These are phyloP conservation scores for Silene noctiflora DNA, from an alignment of 179 eudicot species.

Conservation along the genomic window DNA sequence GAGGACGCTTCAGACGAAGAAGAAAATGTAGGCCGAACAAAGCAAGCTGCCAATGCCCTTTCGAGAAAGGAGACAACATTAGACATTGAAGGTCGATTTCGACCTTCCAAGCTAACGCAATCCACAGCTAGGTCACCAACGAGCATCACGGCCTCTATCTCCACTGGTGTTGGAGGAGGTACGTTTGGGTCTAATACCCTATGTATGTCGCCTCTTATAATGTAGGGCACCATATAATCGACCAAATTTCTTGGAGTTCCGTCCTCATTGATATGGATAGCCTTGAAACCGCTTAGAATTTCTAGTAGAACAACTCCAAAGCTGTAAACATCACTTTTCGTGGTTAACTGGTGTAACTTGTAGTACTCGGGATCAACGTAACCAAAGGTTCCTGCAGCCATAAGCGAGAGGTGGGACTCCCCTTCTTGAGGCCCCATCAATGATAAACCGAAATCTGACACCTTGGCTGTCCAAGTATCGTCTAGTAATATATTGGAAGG, in stretches of 20 bases:
- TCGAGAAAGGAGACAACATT: constrained; percentile 59
- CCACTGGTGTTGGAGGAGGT: constrained; percentile 72
- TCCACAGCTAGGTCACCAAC: constrained; percentile 69
- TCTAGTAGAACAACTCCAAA: constrained; percentile 78
- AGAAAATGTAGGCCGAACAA: constrained; percentile 31
- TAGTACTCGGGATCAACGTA: constrained; percentile 90
- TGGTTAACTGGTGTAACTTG: constrained; percentile 54
- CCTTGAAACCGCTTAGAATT: constrained; percentile 59
- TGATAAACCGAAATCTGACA: constrained; percentile 85
- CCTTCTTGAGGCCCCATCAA: constrained; percentile 57
- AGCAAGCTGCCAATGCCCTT: constrained; percentile 50
- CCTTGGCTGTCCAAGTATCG: constrained; percentile 62
- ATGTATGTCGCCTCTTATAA: constrained; percentile 57
- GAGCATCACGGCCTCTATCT: constrained; percentile 63
- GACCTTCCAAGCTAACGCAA: constrained; percentile 48
- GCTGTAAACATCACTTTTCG: constrained; percentile 79
- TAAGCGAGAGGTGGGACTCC: constrained; percentile 51
- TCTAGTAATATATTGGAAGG: constrained; percentile 81
- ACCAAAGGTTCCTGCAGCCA: constrained; percentile 81
- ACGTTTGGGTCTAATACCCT: constrained; percentile 54
- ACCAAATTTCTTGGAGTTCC: constrained; percentile 75
- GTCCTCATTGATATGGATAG: constrained; percentile 69
- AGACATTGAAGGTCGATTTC: constrained; percentile 61
- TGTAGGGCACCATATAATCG: constrained; percentile 57
- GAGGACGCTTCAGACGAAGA: constrained; percentile 31